Base-by-base conservation (phyloP, 257 asterid species). In the Salvia hispanica region DNA sequence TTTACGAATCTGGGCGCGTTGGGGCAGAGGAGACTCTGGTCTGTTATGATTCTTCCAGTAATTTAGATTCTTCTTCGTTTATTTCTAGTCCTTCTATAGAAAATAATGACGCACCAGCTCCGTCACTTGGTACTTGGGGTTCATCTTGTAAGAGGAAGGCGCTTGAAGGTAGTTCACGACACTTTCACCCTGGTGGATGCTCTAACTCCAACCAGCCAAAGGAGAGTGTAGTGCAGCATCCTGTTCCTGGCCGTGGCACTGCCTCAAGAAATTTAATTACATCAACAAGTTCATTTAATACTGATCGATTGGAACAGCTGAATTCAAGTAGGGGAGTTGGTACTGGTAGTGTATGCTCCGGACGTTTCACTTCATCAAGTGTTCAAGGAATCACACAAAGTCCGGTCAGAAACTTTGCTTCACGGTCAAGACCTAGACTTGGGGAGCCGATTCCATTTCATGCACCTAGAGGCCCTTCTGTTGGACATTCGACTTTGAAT, bases 101-200 rank as follows among this genome's bases (percentile, higher is more conserved):
- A 54, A 68, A 72, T 69, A 77, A 62, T 9, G 88, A 84, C 58
- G 81, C 74, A 52, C 68, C 89, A 34, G 80, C 85, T 62, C 77
- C 90, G 48, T 81, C 87, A 64, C 74, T 79, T 44, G 77, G 82
- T 64, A 63, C 77, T 16, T 84, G 95, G 89, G 96, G 97, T 74
- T 78, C 81, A 8, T 88, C 97, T 64, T 83, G 91, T 82, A 92
- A 90, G 81, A 72, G 97, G 62, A 90, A 86, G 81, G 79, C 91
- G 54, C 77, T 88, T 33, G 97, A 92, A 86, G 91, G 88, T 58
- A 76, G 85, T 74, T 81, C 95, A 39, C 83, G 81, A 71, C 91
- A 81, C 62, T 82, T 78, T 69, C 76, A 48, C 71, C 76, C 83
- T 3, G 77, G 84, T 80, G 92, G 88, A 58, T 82, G 85, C 74